Evolutionary conservation across 2,329 filamentous ascomycete genomes (phyloP), one percentile per base, ranked within the genome.

Genomic region (Eutypa lata): DNA sequence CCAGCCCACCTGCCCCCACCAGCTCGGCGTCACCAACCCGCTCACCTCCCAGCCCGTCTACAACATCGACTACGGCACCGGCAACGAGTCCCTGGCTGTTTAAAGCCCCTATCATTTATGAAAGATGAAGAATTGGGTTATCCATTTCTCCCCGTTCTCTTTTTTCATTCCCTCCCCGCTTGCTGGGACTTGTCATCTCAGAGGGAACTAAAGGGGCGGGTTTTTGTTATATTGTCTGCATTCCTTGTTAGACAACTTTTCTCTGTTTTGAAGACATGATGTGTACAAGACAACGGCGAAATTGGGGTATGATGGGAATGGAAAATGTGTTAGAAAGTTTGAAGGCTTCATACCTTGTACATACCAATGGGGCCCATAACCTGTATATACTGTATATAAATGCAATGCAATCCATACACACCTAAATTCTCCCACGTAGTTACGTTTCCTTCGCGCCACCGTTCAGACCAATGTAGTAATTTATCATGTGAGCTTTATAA

Each of bases 51-150:
- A 67, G 1, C 72, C 75, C 0, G 77, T 80, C 5, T 76, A 70
- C 49, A 77, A 81, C 55, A 73, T 81, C 42, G 60, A 65, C 22
- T 81, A 80, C 52, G 73, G 72, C 1, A 73, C 67, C 2, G 78
- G 76, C 2, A 58, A 74, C 28, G 4, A 22, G 24, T 55, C 58
- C 18, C 50, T 59, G 22, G 59, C 59, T 45, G 13, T 26, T 7
- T 45, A 45, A n/a, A n/a, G n/a, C n/a, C n/a, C n/a, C n/a, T n/a
- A n/a, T n/a, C n/a, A n/a, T n/a, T n/a, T n/a, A n/a, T n/a, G n/a
- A n/a, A n/a, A n/a, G n/a, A n/a, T n/a, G n/a, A n/a, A n/a, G n/a
- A n/a, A n/a, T n/a, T n/a, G n/a, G 22, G 19, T 13, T 13, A 21
- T 2, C 40, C 8, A 6, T 24, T 24, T 24, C 19, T 8, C 22